Base-by-base conservation (phyloP, 1,139 yeast species). In the Schizosaccharomyces versatilis region DNA sequence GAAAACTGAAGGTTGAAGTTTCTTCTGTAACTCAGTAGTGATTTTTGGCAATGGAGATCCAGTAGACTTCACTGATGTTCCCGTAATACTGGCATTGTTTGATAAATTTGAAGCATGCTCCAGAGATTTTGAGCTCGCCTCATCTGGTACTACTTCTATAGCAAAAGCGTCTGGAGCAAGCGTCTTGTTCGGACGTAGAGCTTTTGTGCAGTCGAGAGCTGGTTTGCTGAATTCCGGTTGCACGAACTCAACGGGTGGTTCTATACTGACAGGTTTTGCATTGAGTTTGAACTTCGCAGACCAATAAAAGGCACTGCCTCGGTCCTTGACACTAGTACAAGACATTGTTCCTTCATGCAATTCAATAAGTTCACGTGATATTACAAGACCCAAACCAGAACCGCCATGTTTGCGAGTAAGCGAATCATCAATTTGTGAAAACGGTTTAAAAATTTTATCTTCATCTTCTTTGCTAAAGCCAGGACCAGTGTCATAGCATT, bases 401-500 rank as follows among this genome's bases (percentile, higher is more conserved):
- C 63, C 63, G 10, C 62, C 62, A 36, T 60, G 61, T 47, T 57
- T 57, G 12, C 62, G 57, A 5, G 62, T 60, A 47, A 55, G 55
- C 1, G 62, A 59, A 9, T 60, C 63, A 64, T 84, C 94, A 53
- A 95, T 94, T 68, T 86, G 96, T 40, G 85, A 84, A 69, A 85
- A 86, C 2, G 96, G 95, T 64, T 85, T 94, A 68, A 86, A 86
- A 52, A 86, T 93, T 57, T 84, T 69, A 1, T 79, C 76, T 36
- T 66, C 65, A 56, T 66, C 69, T 40, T 64, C 68, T 32, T 62
- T 61, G 55, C 82, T 90, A 58, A 86, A 86, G 60, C 96, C 96
- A 1, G 95, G 82, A 6, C 96, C 96, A 0, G 95, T 84, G 65
- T 86, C 96, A 51, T 75, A 75, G 24, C 85, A 94, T 59, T 79